Base-by-base conservation (phyloP, 2,329 filamentous ascomycete genomes). In the Nothophoma quercina region DNA sequence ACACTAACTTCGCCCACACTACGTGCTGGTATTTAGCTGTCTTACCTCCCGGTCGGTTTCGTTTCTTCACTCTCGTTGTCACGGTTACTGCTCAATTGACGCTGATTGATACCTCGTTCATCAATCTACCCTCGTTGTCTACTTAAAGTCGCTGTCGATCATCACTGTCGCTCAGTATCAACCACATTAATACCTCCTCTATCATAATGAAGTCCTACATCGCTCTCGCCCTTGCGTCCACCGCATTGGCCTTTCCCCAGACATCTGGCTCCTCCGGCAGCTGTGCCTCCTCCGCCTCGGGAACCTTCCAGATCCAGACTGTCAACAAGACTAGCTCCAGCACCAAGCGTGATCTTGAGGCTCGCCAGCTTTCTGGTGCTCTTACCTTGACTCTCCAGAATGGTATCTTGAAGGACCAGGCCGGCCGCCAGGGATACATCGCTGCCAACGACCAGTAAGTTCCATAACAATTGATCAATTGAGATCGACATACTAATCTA, bases 381-480 rank as follows among this genome's bases (percentile, higher is more conserved):
- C 81, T 95, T 15, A 82, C 83, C 15, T 71, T 91, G 53, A 83
- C 77, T 9, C 83, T 96, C 35, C 63, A 78, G 23, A 77, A 87
- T 50, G 86, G 89, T 55, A 72, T 87, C 30, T 79, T 93, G 51
- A 85, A 76, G 29, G 91, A 96, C 62, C 75, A 81, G 32, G 72
- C 86, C 56, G 81, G 79, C 40, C 88, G 91, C 57, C 90, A 82
- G 30, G 91, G 89, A 5, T 92, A 92, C 77, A 90, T 96, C 64
- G 90, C 88, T 12, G 78, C 84, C 72, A 95, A 93, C 83, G 85
- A 82, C 73, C 91, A 96, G 77, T 73, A 58, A 43, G 68, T 54
- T 21, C 22, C 18, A 9, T 18, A 29, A 5, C 4, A 6, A 2
- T n/a, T 15, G 2, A 9, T 19, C n/a, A 2, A 13, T 15, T 22